These are phyloP conservation scores for Zanthoxylum bungeanum DNA, from an alignment of 345 rosid genomes.

Conservation along the genomic window DNA sequence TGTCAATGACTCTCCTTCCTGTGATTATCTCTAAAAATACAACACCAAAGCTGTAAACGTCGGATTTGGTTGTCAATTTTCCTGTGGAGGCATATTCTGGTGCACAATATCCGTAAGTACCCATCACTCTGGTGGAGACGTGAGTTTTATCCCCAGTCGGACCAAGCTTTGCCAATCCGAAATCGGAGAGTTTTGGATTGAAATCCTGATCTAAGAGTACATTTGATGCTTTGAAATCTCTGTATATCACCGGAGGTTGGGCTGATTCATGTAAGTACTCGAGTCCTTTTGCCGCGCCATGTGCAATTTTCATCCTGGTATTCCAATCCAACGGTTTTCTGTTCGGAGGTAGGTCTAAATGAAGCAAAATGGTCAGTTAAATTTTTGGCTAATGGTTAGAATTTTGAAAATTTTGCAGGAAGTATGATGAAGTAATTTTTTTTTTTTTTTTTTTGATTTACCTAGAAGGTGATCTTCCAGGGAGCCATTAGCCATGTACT, in stretches of 20 bases:
- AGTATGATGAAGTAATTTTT: neutral
- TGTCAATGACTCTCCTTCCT: conserved; percentile 77
- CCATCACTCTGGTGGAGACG: conserved; percentile 89
- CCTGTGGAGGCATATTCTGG: conserved; percentile 78
- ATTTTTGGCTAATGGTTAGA: no score
- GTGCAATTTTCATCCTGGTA: conserved; percentile 66
- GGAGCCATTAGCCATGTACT: conserved; percentile 67
- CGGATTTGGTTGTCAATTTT: conserved; percentile 64
- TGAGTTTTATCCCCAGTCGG: conserved; percentile 66
- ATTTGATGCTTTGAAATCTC: conserved; percentile 77
- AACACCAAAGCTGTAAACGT: conserved; percentile 83
- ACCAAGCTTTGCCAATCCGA: conserved; percentile 82
- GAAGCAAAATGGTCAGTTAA: neutral
- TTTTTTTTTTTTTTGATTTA: conserved; percentile 25
- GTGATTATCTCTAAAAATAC: conserved; percentile 80
- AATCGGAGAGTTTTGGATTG: conserved; percentile 77
- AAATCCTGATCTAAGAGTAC: conserved; percentile 57
- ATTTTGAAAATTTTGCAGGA: no score
- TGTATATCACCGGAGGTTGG: conserved; percentile 72
- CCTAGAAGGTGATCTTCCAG: conserved; percentile 81
- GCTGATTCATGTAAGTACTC: conserved; percentile 79
- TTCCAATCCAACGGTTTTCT: conserved; percentile 64
- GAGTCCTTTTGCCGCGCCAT: conserved; percentile 79
- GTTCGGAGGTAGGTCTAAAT: conserved; percentile 36
- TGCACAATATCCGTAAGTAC: conserved; percentile 81